phyloP scores from a whole-genome alignment of 169 alveolate species.

The Plasmodium knowlesi region DNA sequence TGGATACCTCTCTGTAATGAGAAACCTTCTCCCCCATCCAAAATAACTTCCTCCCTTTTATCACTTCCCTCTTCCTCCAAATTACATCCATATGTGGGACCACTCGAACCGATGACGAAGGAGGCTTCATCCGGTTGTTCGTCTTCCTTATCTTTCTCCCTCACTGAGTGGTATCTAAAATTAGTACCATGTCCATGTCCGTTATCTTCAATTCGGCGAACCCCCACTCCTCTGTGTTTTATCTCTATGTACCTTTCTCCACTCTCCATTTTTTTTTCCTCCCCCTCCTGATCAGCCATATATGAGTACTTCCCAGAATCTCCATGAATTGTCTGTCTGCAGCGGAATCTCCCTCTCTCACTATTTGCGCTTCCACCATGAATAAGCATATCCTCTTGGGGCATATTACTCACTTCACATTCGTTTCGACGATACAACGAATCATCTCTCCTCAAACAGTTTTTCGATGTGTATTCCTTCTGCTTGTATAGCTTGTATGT shows the following conservation, averaged over 20 bases:
- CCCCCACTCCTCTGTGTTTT: neutral
- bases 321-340: neutral
- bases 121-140: neutral
- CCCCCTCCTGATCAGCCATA: neutral
- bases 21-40: neutral
- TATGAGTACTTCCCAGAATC: neutral
- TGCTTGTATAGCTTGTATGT: neutral
- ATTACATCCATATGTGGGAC: neutral
- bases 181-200: neutral
- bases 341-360: neutral
- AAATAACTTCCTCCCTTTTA: neutral
- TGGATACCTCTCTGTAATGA: neutral
- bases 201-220: neutral
- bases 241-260: neutral
- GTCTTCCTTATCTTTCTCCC: neutral
- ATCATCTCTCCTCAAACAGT: neutral
- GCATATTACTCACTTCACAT: neutral
- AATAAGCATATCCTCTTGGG: neutral
- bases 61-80: neutral
- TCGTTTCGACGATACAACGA: neutral
- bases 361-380: neutral
- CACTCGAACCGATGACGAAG: neutral
- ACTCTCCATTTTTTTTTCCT: neutral
- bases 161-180: neutral
- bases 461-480: neutral